A percentile compares a stretch with the other conserved stretches of the same genome.
Conservation (phyloP, 352 stramenopile species). For the Hyaloperonospora brassicae region DNA sequence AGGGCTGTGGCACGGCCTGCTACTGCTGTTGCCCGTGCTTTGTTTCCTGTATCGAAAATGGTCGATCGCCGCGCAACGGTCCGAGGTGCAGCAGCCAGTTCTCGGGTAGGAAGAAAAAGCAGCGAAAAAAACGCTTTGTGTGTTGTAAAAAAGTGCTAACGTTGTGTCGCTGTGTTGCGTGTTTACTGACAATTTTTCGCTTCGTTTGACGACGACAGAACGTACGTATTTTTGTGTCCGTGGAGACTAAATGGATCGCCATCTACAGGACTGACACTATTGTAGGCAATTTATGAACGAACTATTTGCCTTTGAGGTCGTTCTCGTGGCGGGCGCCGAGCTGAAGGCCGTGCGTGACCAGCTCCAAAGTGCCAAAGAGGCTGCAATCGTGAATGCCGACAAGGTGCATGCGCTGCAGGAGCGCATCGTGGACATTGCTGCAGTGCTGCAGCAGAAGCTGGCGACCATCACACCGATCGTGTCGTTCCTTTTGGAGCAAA, state of each 20-base stretch:
- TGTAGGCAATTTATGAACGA: slow-evolving; percentile 53
- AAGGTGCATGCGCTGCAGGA: slow-evolving; percentile 43
- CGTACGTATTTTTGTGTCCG: slow-evolving; percentile 22
- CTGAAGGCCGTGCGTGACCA: slow-evolving; percentile 55
- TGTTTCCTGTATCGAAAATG: slow-evolving; percentile 45
- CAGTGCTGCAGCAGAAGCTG: slow-evolving; percentile 50
- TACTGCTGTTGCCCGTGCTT: slow-evolving; percentile 43
- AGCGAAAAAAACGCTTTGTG: neutral
- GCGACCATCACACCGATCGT: slow-evolving; percentile 48
- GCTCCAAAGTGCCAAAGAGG: slow-evolving; percentile 33
- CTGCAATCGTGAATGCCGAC: slow-evolving; percentile 32
- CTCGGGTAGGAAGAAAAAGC: slow-evolving; percentile 29
- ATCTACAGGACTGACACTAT: neutral
- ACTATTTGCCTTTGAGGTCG: slow-evolving; percentile 56
- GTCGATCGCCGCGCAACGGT: slow-evolving; percentile 18
- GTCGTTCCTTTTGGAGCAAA: slow-evolving; percentile 52
- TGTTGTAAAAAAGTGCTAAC: neutral
- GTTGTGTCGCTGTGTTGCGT: neutral
- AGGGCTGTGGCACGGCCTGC: slow-evolving; percentile 40
- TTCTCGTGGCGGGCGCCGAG: slow-evolving; percentile 51
- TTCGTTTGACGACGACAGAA: slow-evolving; percentile 15
- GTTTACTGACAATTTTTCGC: neutral
- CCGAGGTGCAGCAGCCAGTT: slow-evolving; percentile 21
- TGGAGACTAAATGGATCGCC: no score
- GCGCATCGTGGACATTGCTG: slow-evolving; percentile 45